A percentile compares a stretch with the other conserved stretches of the same genome.
Conservation (phyloP, 257 asterid species). For the Nicotiana tabacum region DNA sequence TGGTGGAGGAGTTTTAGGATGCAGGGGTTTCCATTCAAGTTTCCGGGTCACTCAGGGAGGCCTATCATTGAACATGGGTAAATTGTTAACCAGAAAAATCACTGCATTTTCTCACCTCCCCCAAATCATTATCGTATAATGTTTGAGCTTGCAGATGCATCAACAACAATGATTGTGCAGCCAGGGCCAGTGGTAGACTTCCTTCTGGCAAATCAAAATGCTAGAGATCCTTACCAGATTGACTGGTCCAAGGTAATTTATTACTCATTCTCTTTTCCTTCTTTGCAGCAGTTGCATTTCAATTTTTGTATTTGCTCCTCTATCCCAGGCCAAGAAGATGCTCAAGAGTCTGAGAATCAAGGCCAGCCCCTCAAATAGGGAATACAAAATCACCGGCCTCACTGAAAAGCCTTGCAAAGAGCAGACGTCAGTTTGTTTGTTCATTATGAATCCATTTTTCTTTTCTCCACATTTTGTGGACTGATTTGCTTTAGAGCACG, state of each 20-base stretch:
- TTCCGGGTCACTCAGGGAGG: slow-evolving; percentile 65
- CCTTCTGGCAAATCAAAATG: slow-evolving; percentile 44
- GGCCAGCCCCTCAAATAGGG: slow-evolving; percentile 36
- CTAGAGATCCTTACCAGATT: slow-evolving; percentile 31
- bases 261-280: background rate
- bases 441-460: background rate
- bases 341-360: slow-evolving; percentile 55
- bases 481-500: background rate
- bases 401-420: slow-evolving; percentile 47
- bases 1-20: slow-evolving; percentile 68
- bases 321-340: slow-evolving; percentile 53
- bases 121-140: background rate
- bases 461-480: background rate
- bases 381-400: slow-evolving; percentile 56
- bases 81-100: background rate
- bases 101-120: background rate
- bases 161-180: slow-evolving; percentile 65
- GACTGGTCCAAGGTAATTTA: slow-evolving; percentile 58
- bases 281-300: slow-evolving; percentile 17
- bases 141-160: slow-evolving; percentile 38
- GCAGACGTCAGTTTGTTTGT: slow-evolving; percentile 35
- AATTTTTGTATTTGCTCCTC: background rate
- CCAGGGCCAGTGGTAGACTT: slow-evolving; percentile 69
- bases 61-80: slow-evolving; percentile 62
- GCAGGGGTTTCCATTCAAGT: slow-evolving; percentile 72